Conservation (phyloP, 495 filamentous ascomycete genomes). For the Parmelia sp. region DNA sequence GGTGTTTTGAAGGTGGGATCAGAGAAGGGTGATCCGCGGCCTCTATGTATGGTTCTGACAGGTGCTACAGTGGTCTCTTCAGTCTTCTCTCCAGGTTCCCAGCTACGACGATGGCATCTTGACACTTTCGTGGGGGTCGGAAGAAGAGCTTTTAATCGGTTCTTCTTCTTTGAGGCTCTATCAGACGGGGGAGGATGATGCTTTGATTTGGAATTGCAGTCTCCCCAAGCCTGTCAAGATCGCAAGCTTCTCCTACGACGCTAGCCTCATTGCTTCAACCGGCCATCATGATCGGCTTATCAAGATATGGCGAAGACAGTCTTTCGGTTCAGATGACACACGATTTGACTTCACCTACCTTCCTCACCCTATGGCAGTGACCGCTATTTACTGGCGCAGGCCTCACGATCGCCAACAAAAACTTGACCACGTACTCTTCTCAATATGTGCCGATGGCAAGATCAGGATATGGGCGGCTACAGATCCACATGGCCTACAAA, state of each 20-base stretch:
- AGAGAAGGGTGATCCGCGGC: background rate
- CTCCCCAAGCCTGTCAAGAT: constrained; percentile 69
- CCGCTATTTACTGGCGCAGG: constrained; percentile 75
- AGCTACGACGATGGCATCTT: constrained; percentile 43
- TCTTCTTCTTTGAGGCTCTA: constrained; percentile 63
- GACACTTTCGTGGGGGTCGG: constrained; percentile 79
- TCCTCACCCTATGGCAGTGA: constrained; percentile 71
- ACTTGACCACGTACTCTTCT: constrained; percentile 87
- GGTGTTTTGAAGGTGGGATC: constrained; percentile 56
- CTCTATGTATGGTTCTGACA: constrained; percentile 5
- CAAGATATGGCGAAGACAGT: constrained; percentile 87
- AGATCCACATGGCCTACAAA: constrained; percentile 64
- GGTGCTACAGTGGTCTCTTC: constrained; percentile 48
- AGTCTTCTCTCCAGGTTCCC: constrained; percentile 37
- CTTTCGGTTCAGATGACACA: constrained; percentile 76
- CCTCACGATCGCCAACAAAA: constrained; percentile 70
- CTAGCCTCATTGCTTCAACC: constrained; percentile 74
- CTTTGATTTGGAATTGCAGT: constrained; percentile 62
- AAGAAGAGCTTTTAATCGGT: constrained; percentile 75
- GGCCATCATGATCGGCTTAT: constrained; percentile 74
- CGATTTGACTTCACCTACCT: constrained; percentile 90
- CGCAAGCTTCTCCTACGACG: constrained; percentile 79
- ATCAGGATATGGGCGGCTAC: constrained; percentile 78
- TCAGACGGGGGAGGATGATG: constrained; percentile 29
- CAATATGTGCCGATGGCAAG: constrained; percentile 76